Evolutionary conservation across 768 basidiomycete species (phyloP), one percentile per base, ranked within the genome.

Genomic region (Nevesoporus exiguus): DNA sequence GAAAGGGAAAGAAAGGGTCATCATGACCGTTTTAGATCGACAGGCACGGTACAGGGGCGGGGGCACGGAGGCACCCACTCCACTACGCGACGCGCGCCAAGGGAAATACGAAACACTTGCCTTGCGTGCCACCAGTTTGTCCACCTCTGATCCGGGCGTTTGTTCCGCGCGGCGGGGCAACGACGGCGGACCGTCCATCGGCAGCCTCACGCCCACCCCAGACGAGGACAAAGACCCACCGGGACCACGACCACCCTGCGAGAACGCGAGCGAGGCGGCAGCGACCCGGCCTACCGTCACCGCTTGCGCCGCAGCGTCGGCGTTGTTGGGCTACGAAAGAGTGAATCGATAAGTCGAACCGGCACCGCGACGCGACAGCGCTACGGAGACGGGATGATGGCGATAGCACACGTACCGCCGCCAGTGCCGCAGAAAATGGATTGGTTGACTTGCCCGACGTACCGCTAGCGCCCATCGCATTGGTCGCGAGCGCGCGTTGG

Each of bases 231-330:
- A 36, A 17, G 34, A 4, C 27, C 33, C 33, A 33, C 33, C 8
- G n/a, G n/a, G n/a, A 29, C 33, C 33, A 33, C 10, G 39, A 2
- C 19, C 39, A 10, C 39, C 58, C 54, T 7, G 64, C 69, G 61
- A 82, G 58, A 83, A 78, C 31, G 79, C 74, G 10, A 76, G 65
- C 19, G 81, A 76, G 3, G 82, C 79, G 6, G 84, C 81, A 1
- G 84, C 83, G 29, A 86, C 77, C 24, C 82, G 77, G 7, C 82
- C 82, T 21, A 47, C 25, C 13, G 37, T 1, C 33, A 78, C 69
- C 10, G 77, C 73, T 47, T 66, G 73, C 21, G 63, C 65, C 21
- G 63, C 65, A 9, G 74, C 59, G 44, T 80, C 77, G 31, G 72
- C 73, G 57, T 76, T 75, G 39, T 37, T 37, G 36, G 39, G 21